A percentile compares a stretch with the other conserved stretches of the same genome.
These are phyloP conservation scores for Apiospora arundinis DNA, from an alignment of 2,329 filamentous ascomycete genomes.

Conservation along the genomic window DNA sequence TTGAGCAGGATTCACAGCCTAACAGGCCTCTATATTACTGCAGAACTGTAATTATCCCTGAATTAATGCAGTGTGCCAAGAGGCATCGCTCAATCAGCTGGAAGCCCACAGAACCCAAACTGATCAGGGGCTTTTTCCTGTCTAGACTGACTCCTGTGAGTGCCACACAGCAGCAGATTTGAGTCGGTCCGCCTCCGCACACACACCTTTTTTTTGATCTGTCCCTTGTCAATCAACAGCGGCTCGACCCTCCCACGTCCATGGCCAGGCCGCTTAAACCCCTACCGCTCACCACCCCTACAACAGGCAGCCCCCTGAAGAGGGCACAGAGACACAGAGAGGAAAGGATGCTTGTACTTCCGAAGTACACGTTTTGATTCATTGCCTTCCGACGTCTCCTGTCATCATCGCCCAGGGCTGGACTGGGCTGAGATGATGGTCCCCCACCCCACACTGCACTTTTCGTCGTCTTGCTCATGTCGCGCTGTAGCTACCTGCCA, in stretches of 20 bases:
- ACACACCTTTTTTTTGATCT: slow-evolving; percentile 12
- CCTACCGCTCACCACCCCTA: slow-evolving; percentile 13
- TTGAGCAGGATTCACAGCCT: slow-evolving; percentile 2
- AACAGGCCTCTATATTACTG: slow-evolving; percentile 8
- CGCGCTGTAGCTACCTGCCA: too few species aligned
- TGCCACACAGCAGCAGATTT: slow-evolving; percentile 17
- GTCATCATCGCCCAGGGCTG: slow-evolving; percentile 16
- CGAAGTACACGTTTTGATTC: slow-evolving; percentile 8
- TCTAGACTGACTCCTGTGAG: slow-evolving; percentile 11
- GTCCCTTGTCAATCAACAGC: slow-evolving; percentile 17
- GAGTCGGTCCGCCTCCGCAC: slow-evolving; percentile 17
- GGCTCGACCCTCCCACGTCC: slow-evolving; percentile 10
- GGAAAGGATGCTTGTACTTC: slow-evolving; percentile 11
- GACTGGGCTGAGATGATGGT: slow-evolving; percentile 16
- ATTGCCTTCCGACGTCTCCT: slow-evolving; percentile 13
- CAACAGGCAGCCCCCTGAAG: slow-evolving; percentile 4
- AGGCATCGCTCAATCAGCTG: slow-evolving; percentile 17
- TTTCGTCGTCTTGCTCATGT: background rate
- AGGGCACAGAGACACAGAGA: background rate
- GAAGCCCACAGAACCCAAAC: slow-evolving; percentile 14
- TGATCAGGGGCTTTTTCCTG: slow-evolving; percentile 12
- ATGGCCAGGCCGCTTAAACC: slow-evolving; percentile 9
- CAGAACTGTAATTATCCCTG: slow-evolving; percentile 13
- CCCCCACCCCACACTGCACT: slow-evolving; percentile 13
- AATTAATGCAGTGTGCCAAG: slow-evolving; percentile 15